A percentile compares a stretch with the other conserved stretches of the same genome.
Evolutionary conservation across 1,284 basidiomycete genomes (phyloP).

Genomic region (Cryptococcus wingfieldii): DNA sequence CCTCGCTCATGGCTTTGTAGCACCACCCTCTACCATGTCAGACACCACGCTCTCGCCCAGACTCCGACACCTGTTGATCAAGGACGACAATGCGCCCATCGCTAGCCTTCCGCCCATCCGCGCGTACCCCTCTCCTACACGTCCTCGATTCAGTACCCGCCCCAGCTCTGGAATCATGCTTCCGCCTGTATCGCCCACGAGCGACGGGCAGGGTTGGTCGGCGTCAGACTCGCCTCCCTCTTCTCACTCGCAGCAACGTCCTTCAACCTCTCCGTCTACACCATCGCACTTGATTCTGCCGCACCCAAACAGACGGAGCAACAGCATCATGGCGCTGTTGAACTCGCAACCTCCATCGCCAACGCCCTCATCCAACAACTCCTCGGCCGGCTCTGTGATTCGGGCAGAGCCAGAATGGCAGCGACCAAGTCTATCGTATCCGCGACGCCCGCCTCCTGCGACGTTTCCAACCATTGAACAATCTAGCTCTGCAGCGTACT

Average conservation of each 20-base stretch:
- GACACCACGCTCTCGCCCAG: conserved; percentile 19
- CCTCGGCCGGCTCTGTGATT: background rate
- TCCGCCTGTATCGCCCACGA: conserved; percentile 6
- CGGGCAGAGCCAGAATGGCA: background rate
- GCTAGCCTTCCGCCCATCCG: conserved; percentile 2
- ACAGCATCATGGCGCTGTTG: conserved; percentile 22
- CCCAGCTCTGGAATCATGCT: background rate
- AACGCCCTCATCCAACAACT: conserved; percentile 3
- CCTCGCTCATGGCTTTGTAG: background rate
- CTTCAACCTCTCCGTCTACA: background rate
- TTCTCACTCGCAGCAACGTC: background rate
- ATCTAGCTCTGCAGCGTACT: conserved; percentile 8
- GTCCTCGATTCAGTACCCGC: background rate
- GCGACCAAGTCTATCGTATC: background rate
- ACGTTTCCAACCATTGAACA: conserved; percentile 5
- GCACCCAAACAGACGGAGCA: conserved; percentile 6
- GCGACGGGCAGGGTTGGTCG: conserved; percentile 2
- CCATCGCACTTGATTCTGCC: background rate
- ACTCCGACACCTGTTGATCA: conserved; percentile 23
- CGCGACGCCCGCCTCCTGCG: conserved; percentile 1
- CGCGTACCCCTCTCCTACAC: background rate
- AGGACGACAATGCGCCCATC: conserved; percentile 19
- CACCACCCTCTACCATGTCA: conserved; percentile 2
- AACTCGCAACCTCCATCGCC: conserved; percentile 15
- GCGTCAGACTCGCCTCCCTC: background rate